Evolutionary conservation across 169 alveolate species (phyloP).

Genomic region (Plasmodium malariae): DNA sequence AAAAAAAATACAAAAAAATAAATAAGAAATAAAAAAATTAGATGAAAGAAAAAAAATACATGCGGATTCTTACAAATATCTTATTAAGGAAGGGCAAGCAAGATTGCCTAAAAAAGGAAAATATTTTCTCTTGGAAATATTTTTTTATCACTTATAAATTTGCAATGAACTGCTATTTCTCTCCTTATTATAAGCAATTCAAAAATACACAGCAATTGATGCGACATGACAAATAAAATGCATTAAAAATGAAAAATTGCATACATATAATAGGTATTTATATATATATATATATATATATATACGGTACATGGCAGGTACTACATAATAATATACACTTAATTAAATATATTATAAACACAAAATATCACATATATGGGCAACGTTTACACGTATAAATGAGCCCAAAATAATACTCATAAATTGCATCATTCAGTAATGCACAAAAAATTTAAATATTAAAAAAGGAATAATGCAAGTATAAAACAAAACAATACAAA

Average conservation of each 20-base stretch:
- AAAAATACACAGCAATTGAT: not conserved
- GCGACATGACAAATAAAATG: not conserved
- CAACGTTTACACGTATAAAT: no score
- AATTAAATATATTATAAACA: no score
- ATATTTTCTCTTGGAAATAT: slow-evolving; percentile 14
- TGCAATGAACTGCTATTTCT: slow-evolving; percentile 65
- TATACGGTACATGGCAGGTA: not conserved
- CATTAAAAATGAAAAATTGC: not conserved
- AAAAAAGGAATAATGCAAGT: no score
- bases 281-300: slow-evolving; percentile 4
- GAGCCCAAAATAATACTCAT: no score
- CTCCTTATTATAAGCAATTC: slow-evolving; percentile 61
- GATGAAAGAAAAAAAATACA: slow-evolving; percentile 8
- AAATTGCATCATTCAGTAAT: no score
- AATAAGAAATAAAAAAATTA: not conserved
- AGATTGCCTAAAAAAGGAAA: slow-evolving; percentile 48
- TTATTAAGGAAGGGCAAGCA: slow-evolving; percentile 27
- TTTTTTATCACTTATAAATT: slow-evolving; percentile 71
- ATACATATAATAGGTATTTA: not conserved
- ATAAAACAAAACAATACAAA: not conserved
- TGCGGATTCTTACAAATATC: slow-evolving; percentile 41
- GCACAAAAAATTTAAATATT: no score
- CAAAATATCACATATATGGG: no score
- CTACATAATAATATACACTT: no score
- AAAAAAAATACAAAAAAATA: not conserved